These are phyloP conservation scores for Filobasidium floriforme DNA, from an alignment of 768 basidiomycete genomes.

Conservation along the genomic window DNA sequence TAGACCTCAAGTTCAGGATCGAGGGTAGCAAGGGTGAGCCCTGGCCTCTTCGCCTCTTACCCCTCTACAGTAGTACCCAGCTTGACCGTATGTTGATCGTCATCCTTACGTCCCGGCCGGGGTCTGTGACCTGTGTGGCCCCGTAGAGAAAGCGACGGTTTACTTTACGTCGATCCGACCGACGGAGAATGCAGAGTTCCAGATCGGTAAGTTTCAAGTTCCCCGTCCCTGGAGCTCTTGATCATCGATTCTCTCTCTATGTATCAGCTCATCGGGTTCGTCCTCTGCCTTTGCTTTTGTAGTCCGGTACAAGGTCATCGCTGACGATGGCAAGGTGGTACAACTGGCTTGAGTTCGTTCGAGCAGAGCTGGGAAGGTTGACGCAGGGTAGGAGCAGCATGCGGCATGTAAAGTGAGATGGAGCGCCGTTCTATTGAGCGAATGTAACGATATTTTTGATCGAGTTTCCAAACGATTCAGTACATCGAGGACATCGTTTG, in stretches of 20 bases:
- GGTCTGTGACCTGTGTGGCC: constrained; percentile 11
- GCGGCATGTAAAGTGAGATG: too few species aligned
- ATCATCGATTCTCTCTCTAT: not conserved
- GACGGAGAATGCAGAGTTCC: constrained; percentile 35
- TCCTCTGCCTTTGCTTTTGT: not conserved
- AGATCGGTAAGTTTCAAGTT: constrained; percentile 33
- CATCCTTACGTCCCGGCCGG: too few species aligned
- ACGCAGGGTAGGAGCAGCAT: not conserved
- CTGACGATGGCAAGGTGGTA: constrained; percentile 37
- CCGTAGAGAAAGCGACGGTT: constrained; percentile 37
- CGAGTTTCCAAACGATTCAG: too few species aligned
- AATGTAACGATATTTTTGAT: too few species aligned
- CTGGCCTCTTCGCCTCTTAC: not conserved
- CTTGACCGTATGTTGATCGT: too few species aligned
- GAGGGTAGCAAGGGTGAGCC: constrained; percentile 29
- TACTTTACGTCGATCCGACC: constrained; percentile 44
- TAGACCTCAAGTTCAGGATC: constrained; percentile 41
- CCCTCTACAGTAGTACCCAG: too few species aligned
- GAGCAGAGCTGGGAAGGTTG: not conserved
- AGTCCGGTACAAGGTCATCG: constrained; percentile 44
- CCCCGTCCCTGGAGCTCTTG: too few species aligned
- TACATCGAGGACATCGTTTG: too few species aligned
- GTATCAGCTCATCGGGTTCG: not conserved
- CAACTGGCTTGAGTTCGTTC: constrained; percentile 13
- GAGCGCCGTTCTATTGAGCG: too few species aligned